Evolutionary conservation across 2,329 filamentous ascomycete genomes (phyloP).

Genomic region (Stachybotrys chartarum): DNA sequence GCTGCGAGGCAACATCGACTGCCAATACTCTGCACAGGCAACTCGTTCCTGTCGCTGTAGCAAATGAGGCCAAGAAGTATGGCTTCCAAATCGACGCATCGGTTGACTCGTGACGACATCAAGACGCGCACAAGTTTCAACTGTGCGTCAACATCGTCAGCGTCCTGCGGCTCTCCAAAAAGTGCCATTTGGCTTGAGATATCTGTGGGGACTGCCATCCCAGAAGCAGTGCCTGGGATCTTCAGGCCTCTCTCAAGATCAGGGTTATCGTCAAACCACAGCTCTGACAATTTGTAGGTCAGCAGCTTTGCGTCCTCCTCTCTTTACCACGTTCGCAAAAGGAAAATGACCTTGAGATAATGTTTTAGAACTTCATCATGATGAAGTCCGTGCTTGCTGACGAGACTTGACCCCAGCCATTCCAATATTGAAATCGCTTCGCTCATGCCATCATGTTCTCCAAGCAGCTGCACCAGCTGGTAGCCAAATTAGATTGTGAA

Average conservation of each 20-base stretch:
- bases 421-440: not conserved
- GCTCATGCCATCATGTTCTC: not conserved
- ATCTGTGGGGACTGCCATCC: not conserved
- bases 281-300: not conserved
- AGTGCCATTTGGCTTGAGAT: not conserved
- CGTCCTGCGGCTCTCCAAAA: not conserved
- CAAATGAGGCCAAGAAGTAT: not conserved
- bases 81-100: not conserved
- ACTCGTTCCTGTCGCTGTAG: not conserved
- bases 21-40: not conserved
- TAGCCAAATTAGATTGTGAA: not conserved
- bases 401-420: not conserved
- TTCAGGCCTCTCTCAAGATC: not conserved
- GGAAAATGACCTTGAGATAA: not conserved
- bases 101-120: not conserved
- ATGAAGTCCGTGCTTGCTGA: not conserved
- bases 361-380: not conserved
- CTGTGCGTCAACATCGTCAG: not conserved
- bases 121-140: not conserved
- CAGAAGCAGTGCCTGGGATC: not conserved
- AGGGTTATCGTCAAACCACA: not conserved
- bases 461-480: not conserved
- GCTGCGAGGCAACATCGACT: not conserved
- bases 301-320: not conserved
- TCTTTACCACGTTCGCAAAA: not conserved